Conservation (phyloP, 202 grass and related monocot species). For the Panicum hallii region DNA sequence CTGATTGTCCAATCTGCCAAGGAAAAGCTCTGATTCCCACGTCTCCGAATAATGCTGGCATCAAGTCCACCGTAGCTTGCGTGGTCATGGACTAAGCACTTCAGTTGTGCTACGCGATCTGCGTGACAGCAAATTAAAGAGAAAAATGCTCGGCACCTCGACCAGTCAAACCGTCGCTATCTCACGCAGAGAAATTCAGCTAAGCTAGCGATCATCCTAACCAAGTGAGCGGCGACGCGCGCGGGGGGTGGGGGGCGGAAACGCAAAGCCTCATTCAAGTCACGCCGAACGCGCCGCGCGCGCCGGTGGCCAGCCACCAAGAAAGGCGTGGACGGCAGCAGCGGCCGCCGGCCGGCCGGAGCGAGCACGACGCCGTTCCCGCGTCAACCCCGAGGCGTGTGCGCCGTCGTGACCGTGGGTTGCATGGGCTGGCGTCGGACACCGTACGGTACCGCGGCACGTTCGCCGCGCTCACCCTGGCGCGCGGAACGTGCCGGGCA, state of each 20-base stretch:
- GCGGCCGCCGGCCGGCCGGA: too few species aligned
- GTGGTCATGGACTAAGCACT: background rate
- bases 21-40: background rate
- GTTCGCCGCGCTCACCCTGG: background rate
- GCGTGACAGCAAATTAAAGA: background rate
- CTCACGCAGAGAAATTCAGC: background rate
- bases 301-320: background rate
- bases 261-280: background rate
- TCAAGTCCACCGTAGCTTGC: background rate
- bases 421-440: too few species aligned
- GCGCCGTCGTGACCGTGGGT: too few species aligned
- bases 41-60: background rate
- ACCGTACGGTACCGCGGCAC: background rate
- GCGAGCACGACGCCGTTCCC: background rate
- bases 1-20: too few species aligned
- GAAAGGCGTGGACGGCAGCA: background rate
- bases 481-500: too few species aligned
- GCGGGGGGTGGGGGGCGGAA: too few species aligned
- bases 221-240: background rate
- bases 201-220: background rate
- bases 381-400: background rate
- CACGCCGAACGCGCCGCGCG: slow-evolving; percentile 26
- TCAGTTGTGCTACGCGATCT: background rate
- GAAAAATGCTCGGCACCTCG: background rate
- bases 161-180: slow-evolving; percentile 22